A percentile compares a stretch with the other conserved stretches of the same genome.
Evolutionary conservation across 495 filamentous ascomycete species (phyloP).

Genomic region (Penicillium crystallinum): DNA sequence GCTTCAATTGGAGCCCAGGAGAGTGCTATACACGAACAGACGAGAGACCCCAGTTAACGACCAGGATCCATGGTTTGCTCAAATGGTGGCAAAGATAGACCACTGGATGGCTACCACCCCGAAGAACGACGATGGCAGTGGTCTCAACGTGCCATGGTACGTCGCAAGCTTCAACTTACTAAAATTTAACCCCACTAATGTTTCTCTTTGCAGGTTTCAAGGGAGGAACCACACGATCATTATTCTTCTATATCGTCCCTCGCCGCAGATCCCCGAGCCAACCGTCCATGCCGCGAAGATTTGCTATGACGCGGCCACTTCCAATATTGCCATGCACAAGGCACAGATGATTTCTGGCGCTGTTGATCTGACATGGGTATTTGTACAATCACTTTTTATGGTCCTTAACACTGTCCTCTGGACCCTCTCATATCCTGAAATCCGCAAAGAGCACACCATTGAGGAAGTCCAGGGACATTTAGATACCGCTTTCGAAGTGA

Average conservation of each 20-base stretch:
- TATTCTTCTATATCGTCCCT: slow-evolving; percentile 78
- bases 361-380: slow-evolving; percentile 89
- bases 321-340: slow-evolving; percentile 71
- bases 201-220: slow-evolving; percentile 54
- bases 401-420: slow-evolving; percentile 83
- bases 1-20: slow-evolving; percentile 78
- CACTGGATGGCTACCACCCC: slow-evolving; percentile 64
- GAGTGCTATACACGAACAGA: slow-evolving; percentile 77
- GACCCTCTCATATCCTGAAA: slow-evolving; percentile 77
- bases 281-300: slow-evolving; percentile 64
- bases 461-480: slow-evolving; percentile 69
- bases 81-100: slow-evolving; percentile 72
- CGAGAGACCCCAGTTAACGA: slow-evolving; percentile 66
- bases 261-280: slow-evolving; percentile 82
- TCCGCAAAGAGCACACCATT: slow-evolving; percentile 61
- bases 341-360: slow-evolving; percentile 67
- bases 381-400: slow-evolving; percentile 81
- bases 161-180: neutral
- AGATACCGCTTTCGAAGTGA: slow-evolving; percentile 64
- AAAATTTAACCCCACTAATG: slow-evolving; percentile 8
- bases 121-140: slow-evolving; percentile 56
- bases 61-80: slow-evolving; percentile 73
- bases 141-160: slow-evolving; percentile 61
- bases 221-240: slow-evolving; percentile 78
- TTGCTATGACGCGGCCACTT: slow-evolving; percentile 76